phyloP scores from a whole-genome alignment of 2,329 filamentous ascomycete genomes.

The Curvularia verruculosa region DNA sequence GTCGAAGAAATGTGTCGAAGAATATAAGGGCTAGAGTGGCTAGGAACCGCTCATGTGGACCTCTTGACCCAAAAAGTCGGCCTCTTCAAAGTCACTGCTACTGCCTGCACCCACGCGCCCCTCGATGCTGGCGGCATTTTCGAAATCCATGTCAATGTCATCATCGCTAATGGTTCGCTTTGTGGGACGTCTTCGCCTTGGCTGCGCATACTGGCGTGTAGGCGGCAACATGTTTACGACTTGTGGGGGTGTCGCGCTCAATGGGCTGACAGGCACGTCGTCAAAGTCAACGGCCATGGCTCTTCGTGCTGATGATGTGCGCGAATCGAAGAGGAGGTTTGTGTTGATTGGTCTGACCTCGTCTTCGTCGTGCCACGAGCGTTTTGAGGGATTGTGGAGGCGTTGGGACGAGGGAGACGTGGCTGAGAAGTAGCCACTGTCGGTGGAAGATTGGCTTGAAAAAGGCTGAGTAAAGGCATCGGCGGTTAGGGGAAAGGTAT shows the following conservation, averaged over 20 bases:
- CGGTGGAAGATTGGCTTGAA: constrained; percentile 35
- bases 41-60: constrained; percentile 45
- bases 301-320: constrained; percentile 18
- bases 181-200: constrained; percentile 29
- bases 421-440: constrained; percentile 37
- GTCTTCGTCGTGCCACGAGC: constrained; percentile 52
- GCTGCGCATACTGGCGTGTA: constrained; percentile 39
- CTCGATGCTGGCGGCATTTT: constrained; percentile 39
- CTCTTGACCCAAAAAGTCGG: constrained; percentile 59
- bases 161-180: constrained; percentile 24
- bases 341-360: constrained; percentile 28
- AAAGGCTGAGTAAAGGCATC: constrained; percentile 45
- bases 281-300: constrained; percentile 30
- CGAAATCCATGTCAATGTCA: constrained; percentile 43
- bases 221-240: constrained; percentile 28
- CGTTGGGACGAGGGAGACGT: constrained; percentile 18
- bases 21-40: too few relatives aligned
- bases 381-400: constrained; percentile 49
- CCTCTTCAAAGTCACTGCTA: constrained; percentile 70
- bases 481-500: constrained; percentile 40
- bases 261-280: constrained; percentile 45
- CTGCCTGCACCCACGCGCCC: constrained; percentile 43
- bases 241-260: constrained; percentile 36
- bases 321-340: constrained; percentile 37
- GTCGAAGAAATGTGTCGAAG: too few relatives aligned